Evolutionary conservation across 1,284 basidiomycete species (phyloP), one percentile per base, ranked within the genome.

Genomic region (Kalmanozyma brasiliensis): DNA sequence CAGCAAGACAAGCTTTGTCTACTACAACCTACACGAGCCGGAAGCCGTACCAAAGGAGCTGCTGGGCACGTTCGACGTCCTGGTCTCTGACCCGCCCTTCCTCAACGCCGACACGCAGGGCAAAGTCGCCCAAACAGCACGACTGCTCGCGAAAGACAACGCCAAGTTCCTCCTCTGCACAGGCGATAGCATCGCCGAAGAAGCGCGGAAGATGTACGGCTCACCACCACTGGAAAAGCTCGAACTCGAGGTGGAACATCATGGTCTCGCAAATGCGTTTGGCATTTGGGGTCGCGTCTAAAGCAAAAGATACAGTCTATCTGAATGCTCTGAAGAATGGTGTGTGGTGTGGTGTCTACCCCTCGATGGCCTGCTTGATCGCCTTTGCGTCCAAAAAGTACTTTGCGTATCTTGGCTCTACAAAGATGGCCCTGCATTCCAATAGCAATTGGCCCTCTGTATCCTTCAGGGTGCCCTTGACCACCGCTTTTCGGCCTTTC

Each of bases 371-470:
- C 4, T 58, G 86, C 85, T 9, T 88, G 87, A 78, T 89, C 86
- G 16, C 85, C 86, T 60, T 46, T 79, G 7, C 86, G 72, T 87
- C 87, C 34, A 93, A 84, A 45, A 91, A 52, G 44, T 62, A 85
- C 71, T 88, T 88, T 1, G 92, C 90, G 77, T 91, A 92, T 73
- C 87, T 88, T 7, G 92, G 92, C 77, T 94, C 91, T 17, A 94
- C 87, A 75, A 93, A 94, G 48, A 89, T 85, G 0, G 87, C 90
- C 1, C 85, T 86, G 1, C 92, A 93, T 76, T 93, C 90, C 3
- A 90, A 91, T 0, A 97, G 86, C 9, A 89, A 80, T n/a, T 88
- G 89, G 0, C 93, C 93, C 17, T 90, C 85, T 6, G 93, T 82
- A 63, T 90, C 89, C 83, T 92, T 90, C 42, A 97, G 86, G 8